Conservation (phyloP, 331 rosid species). For the Pyracantha coccinea region DNA sequence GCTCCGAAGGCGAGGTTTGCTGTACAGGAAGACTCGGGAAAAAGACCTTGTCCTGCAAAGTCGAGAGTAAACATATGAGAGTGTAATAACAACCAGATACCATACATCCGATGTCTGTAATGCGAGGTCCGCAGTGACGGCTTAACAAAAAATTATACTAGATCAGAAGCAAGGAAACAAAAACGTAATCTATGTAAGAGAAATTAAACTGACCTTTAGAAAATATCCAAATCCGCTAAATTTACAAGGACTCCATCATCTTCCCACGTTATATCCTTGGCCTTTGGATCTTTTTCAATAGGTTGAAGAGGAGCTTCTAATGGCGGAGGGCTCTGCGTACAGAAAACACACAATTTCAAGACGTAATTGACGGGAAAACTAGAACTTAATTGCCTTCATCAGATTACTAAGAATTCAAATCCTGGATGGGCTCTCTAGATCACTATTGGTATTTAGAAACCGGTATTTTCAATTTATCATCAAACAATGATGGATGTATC, state of each 20-base stretch:
- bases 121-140: too few relatives aligned
- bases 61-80: not conserved
- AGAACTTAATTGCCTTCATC: not conserved
- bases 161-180: not conserved
- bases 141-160: too few relatives aligned
- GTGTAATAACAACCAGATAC: not conserved
- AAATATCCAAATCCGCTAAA: constrained; percentile 50
- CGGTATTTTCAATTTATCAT: too few relatives aligned
- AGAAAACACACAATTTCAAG: not conserved
- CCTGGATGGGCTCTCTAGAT: not conserved
- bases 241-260: constrained; percentile 70
- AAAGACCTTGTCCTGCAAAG: not conserved
- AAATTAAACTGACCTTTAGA: constrained; percentile 34
- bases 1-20: not conserved
- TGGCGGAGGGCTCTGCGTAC: constrained; percentile 68
- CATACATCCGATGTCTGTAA: not conserved
- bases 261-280: constrained; percentile 70
- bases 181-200: not conserved
- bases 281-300: constrained; percentile 33
- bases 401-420: not conserved
- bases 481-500: not conserved
- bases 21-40: not conserved
- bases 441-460: constrained; percentile 6
- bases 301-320: constrained; percentile 56
- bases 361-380: not conserved